Percentiles rank a stretch among this genome's conserved stretches.
Evolutionary conservation across 2,329 filamentous ascomycete genomes (phyloP).

Genomic region (Aspergillus ustus): DNA sequence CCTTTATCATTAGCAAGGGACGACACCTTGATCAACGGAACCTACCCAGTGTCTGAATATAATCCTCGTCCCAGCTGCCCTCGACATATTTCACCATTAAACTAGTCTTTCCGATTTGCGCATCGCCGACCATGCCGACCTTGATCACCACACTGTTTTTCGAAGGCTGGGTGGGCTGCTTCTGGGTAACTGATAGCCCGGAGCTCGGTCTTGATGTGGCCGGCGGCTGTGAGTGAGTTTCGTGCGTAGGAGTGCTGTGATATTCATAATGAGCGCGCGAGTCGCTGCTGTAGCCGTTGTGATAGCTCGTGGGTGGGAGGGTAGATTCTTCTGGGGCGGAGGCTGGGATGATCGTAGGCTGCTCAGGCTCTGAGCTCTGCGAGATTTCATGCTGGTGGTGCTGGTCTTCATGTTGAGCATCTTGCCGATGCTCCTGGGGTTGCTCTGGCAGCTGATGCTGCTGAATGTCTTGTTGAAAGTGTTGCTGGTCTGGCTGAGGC

Average conservation of each 20-base stretch:
- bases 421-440: background rate
- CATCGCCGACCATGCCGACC: constrained; percentile 98
- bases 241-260: constrained; percentile 35
- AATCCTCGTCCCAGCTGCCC: constrained; percentile 99
- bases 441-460: constrained; percentile 12
- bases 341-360: constrained; percentile 33
- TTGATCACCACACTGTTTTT: constrained; percentile 88
- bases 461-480: background rate
- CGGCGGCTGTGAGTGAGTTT: constrained; percentile 46
- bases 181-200: constrained; percentile 53
- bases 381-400: background rate
- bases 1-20: constrained; percentile 51
- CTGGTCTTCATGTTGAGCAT: background rate
- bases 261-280: constrained; percentile 53
- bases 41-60: constrained; percentile 90
- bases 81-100: constrained; percentile 99
- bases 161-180: constrained; percentile 47
- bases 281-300: constrained; percentile 49
- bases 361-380: constrained; percentile 25
- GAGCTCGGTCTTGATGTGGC: constrained; percentile 54
- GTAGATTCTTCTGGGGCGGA: constrained; percentile 45
- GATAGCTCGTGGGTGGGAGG: constrained; percentile 26
- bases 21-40: constrained; percentile 1
- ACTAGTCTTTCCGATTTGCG: constrained; percentile 98
- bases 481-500: constrained; percentile 24